A percentile compares a stretch with the other conserved stretches of the same genome.
These are phyloP conservation scores for Blastobotrys proliferans DNA, from an alignment of 1,139 yeast genomes.

Conservation along the genomic window DNA sequence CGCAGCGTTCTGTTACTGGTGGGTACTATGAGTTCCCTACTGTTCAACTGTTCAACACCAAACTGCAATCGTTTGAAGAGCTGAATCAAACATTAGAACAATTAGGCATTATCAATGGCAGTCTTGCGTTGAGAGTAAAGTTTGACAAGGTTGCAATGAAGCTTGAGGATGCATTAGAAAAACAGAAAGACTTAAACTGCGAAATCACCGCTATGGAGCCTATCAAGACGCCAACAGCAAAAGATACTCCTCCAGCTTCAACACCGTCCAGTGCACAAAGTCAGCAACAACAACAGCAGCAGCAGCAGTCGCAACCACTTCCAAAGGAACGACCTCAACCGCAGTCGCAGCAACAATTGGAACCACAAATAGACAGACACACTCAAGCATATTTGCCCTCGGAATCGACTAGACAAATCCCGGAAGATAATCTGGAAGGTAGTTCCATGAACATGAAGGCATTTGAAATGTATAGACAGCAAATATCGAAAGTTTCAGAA, in stretches of 20 bases:
- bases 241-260: background rate
- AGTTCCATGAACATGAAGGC: constrained; percentile 23
- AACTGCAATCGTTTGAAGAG: constrained; percentile 22
- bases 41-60: constrained; percentile 26
- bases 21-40: constrained; percentile 26
- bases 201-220: constrained; percentile 5
- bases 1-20: constrained; percentile 21
- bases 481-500: constrained; percentile 24
- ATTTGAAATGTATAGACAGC: constrained; percentile 26
- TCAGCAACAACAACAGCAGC: background rate
- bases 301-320: background rate
- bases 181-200: constrained; percentile 15
- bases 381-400: constrained; percentile 25
- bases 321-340: background rate
- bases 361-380: constrained; percentile 10
- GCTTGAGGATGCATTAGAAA: constrained; percentile 23
- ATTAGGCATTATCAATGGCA: constrained; percentile 28
- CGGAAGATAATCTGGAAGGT: constrained; percentile 14
- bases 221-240: background rate
- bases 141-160: constrained; percentile 23
- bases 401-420: constrained; percentile 12
- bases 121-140: constrained; percentile 25
- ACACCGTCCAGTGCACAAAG: too few species aligned
- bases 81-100: constrained; percentile 22
- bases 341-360: background rate